These are phyloP conservation scores for Flaveria trinervia DNA, from an alignment of 129 eudicot species.

Conservation along the genomic window DNA sequence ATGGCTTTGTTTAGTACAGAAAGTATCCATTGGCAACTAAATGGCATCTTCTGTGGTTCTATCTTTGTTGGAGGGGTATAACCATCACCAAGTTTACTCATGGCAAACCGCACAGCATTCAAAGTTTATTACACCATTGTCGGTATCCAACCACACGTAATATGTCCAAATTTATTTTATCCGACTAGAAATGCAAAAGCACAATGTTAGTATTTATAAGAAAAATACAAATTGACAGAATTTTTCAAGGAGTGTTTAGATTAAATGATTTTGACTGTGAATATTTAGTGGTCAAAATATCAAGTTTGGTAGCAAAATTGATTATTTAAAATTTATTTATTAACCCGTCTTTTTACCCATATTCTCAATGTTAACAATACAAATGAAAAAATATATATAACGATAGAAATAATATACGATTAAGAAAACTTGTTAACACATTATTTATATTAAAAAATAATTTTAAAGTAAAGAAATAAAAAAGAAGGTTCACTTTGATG, in stretches of 20 bases:
- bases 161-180: slow-evolving; percentile 90
- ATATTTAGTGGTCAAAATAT: background rate
- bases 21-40: slow-evolving; percentile 92
- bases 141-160: slow-evolving; percentile 91
- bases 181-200: slow-evolving; percentile 54
- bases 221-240: background rate
- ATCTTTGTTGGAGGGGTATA: slow-evolving; percentile 70
- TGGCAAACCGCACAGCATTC: slow-evolving; percentile 91
- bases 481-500: background rate
- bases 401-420: background rate
- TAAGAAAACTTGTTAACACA: background rate
- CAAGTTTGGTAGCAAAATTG: background rate
- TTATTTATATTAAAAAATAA: background rate
- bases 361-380: background rate
- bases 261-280: background rate
- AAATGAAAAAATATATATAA: background rate
- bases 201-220: slow-evolving; percentile 18
- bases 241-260: background rate
- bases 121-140: slow-evolving; percentile 89
- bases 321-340: background rate
- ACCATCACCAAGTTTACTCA: slow-evolving; percentile 87
- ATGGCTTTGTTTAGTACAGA: slow-evolving; percentile 83
- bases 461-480: background rate
- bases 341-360: background rate
- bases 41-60: slow-evolving; percentile 53